Base-by-base conservation (phyloP, 1,284 basidiomycete genomes). In the Fomitopsis schrenkii region DNA sequence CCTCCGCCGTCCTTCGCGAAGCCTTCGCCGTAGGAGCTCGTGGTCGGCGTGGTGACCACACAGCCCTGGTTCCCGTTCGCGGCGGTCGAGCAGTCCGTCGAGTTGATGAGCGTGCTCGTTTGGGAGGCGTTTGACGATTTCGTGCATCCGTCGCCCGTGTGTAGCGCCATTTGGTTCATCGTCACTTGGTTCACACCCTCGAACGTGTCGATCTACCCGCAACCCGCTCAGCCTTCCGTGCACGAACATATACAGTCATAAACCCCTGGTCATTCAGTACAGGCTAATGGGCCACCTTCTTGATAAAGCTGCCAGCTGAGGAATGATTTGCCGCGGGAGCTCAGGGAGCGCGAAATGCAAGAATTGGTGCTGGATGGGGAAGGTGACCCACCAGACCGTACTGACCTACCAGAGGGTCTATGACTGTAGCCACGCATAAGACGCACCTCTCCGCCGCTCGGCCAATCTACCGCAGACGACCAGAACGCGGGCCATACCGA, bases 401-500 rank as follows among this genome's bases (percentile, higher is more conserved):
- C n/a, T n/a, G n/a, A n/a, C n/a, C n/a, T n/a, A n/a, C n/a, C n/a
- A n/a, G n/a, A n/a, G n/a, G n/a, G n/a, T n/a, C n/a, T n/a, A n/a
- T n/a, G n/a, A n/a, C n/a, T n/a, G n/a, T n/a, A n/a, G n/a, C n/a
- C n/a, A n/a, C n/a, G n/a, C n/a, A n/a, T n/a, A n/a, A n/a, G n/a
- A n/a, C n/a, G 61, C 36, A 69, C 76, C 74, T 74, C 74, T 72
- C 80, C 88, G 63, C 87, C 88, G 28, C 71, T 71, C 1, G 88
- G 88, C 88, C 88, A 90, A 35, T 74, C 71, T 6, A 79, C 74
- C 2, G 86, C 82, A 67, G 84, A 82, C n/a, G 82, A 81, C 84
- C 85, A 86, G 77, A 80, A 88, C 12, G 86, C 85, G 19, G 88
- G 86, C 88, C 88, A 90, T 17, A 90, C 87, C 5, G 88, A 88